Conservation (phyloP, 2,329 filamentous ascomycete species). For the Aureobasidium sp. region DNA sequence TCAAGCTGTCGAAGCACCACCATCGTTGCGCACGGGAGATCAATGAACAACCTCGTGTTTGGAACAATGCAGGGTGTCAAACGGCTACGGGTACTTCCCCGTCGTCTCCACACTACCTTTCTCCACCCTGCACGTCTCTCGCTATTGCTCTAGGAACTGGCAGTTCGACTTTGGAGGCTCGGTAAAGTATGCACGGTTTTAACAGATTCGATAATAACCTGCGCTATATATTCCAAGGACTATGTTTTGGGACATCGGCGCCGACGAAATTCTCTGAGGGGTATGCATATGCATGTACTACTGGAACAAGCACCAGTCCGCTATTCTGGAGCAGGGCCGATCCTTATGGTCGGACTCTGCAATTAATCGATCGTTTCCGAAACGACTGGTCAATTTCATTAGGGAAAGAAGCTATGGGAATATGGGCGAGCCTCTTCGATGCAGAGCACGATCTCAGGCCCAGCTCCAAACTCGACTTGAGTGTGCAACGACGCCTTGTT, state of each 20-base stretch:
- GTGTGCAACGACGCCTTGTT: background rate
- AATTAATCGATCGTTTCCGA: background rate
- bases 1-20: background rate
- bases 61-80: background rate
- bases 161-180: constrained; percentile 4
- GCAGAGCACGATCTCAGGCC: background rate
- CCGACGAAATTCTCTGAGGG: background rate
- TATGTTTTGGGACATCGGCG: background rate
- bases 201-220: background rate
- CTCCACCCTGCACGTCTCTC: background rate
- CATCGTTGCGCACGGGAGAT: background rate
- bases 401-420: background rate
- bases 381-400: background rate
- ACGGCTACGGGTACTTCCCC: background rate
- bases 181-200: background rate
- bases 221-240: background rate
- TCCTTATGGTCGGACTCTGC: background rate
- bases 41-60: background rate
- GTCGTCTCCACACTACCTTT: background rate
- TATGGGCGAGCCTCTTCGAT: background rate
- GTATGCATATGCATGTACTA: constrained; percentile 12
- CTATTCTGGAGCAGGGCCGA: background rate
- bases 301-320: background rate
- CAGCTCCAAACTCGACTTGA: background rate
- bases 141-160: constrained; percentile 1